These are phyloP conservation scores for Tulasnella sp. DNA, from an alignment of 768 basidiomycete species.

Conservation along the genomic window DNA sequence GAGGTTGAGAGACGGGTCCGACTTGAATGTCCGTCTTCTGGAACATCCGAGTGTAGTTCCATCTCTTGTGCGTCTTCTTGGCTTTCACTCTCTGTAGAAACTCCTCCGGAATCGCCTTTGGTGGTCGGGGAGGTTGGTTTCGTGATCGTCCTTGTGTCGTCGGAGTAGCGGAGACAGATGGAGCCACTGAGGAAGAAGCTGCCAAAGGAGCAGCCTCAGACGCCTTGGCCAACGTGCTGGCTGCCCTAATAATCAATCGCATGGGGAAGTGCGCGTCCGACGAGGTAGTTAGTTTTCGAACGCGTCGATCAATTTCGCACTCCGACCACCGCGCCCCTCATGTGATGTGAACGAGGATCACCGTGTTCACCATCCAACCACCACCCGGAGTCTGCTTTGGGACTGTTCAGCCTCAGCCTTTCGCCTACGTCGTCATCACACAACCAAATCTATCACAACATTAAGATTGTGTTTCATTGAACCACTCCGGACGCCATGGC, in stretches of 20 bases:
- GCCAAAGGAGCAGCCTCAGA: neutral
- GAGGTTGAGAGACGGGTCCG: conserved; percentile 34
- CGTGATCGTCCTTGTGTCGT: neutral
- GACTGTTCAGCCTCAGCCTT: neutral
- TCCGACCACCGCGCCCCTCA: neutral
- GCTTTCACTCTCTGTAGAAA: neutral
- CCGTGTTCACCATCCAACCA: neutral
- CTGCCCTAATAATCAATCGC: no score
- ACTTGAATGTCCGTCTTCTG: conserved; percentile 24
- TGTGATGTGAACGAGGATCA: neutral
- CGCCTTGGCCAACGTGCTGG: neutral
- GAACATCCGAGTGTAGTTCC: conserved; percentile 15
- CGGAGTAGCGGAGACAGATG: neutral
- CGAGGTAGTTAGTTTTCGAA: conserved; percentile 12
- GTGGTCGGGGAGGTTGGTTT: conserved; percentile 3
- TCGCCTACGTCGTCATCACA: neutral
- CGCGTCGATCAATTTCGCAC: neutral
- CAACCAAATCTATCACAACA: neutral
- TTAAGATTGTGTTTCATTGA: neutral
- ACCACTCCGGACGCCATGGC: no score
- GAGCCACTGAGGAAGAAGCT: neutral
- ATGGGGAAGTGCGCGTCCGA: neutral
- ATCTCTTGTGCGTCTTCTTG: conserved; percentile 11
- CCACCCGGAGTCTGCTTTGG: neutral
- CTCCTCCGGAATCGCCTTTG: conserved; percentile 8